Evolutionary conservation across 495 filamentous ascomycete genomes (phyloP), one percentile per base, ranked within the genome.

Genomic region (Penicillium paradoxum): DNA sequence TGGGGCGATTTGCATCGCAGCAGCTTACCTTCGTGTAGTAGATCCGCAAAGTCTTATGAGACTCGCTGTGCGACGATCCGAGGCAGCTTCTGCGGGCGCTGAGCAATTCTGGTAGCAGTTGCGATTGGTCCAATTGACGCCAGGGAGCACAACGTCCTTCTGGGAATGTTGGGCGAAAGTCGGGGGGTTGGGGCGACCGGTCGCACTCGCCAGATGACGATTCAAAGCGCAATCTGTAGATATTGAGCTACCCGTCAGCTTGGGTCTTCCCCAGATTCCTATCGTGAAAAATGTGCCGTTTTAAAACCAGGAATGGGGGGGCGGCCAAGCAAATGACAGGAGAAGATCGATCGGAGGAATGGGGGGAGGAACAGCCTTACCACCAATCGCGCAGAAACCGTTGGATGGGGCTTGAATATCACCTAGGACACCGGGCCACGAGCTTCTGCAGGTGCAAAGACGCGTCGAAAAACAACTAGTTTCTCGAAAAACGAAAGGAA

Each of bases 261-360:
- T 45, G 8, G 11, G 58, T 15, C 4, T 10, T 56, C 45, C 41
- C 51, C 51, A 44, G 36, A 21, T 30, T 45, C 53, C 53, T 58
- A 59, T 64, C 54, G 54, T 34, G 45, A 58, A 60, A 38, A 47
- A 61, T 60, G 57, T 58, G 49, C 49, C 53, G 47, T 21, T 49
- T 38, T 36, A 45, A n/a, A n/a, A n/a, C 49, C 27, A 54, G 27
- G 51, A 55, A 56, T 45, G 45, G 55, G 53, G 33, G 25, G 27
- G n/a, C n/a, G n/a, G n/a, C n/a, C 11, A 27, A 8, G 25, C 17
- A 45, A 45, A 46, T 52, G 57, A 58, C 81, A 82, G 65, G 85
- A 81, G 34, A 18, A 46, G 75, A 67, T 74, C 81, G 75, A 67
- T 74, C 81, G 83, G 86, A 65, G 86, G 65, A 67, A 63, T 67